These are phyloP conservation scores for Chaetomiaceae sp. DNA, from an alignment of 2,329 filamentous ascomycete genomes.

Conservation along the genomic window DNA sequence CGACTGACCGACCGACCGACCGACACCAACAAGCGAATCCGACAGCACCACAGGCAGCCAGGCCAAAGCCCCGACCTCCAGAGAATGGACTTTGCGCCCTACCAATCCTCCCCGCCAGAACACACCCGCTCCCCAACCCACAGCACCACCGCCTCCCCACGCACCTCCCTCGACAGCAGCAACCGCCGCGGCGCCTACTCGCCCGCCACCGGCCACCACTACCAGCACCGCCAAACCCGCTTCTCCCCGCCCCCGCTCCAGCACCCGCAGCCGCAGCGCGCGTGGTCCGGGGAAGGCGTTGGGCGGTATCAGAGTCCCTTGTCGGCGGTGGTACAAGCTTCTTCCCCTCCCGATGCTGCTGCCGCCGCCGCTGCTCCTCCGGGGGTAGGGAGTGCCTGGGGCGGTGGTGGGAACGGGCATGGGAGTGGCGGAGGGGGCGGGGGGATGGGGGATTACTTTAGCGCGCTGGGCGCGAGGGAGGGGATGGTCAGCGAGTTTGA, in stretches of 20 bases:
- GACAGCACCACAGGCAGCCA: not conserved
- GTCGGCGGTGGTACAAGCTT: not conserved
- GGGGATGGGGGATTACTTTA: constrained; percentile 37
- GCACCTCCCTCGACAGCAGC: constrained; percentile 53
- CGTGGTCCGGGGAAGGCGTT: constrained; percentile 46
- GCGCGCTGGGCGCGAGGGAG: constrained; percentile 44
- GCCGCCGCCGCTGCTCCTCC: no score
- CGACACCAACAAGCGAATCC: not conserved
- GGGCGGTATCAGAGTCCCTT: constrained; percentile 30
- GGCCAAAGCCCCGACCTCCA: not conserved
- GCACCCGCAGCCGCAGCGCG: constrained; percentile 55
- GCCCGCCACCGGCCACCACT: constrained; percentile 30
- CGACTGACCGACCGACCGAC: no score
- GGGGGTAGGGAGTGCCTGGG: constrained; percentile 11
- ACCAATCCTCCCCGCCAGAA: constrained; percentile 89
- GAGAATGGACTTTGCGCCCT: constrained; percentile 89
- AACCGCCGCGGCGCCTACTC: constrained; percentile 50
- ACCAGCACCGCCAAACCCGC: constrained; percentile 36
- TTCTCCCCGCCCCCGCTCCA: constrained; percentile 44
- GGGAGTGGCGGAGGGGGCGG: constrained; percentile 24
- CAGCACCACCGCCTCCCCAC: constrained; percentile 46
- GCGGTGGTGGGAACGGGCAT: constrained; percentile 5
- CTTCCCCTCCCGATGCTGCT: no score
- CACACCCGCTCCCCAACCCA: constrained; percentile 69
- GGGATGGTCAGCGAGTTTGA: constrained; percentile 75